Evolutionary conservation across 805 yeast genomes (phyloP), one percentile per base, ranked within the genome.

Genomic region (Metschnikowia kunwiensis): DNA sequence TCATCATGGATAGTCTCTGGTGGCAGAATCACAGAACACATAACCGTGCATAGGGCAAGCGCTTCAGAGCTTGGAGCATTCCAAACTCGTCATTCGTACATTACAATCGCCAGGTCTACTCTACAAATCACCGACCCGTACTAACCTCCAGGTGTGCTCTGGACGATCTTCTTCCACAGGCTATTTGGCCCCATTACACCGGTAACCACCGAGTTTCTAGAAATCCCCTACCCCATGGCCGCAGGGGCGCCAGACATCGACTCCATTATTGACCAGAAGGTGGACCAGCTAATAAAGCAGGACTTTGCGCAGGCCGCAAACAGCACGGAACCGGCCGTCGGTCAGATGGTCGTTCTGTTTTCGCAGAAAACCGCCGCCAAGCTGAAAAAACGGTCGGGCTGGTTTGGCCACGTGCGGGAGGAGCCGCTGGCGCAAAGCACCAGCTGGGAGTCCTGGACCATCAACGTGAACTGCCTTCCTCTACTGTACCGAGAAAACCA

Each of bases 391-490:
- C 73, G 72, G 39, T 60, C 69, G 14, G 69, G 80, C 24, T 78
- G 83, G 82, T 78, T 76, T 57, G 77, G 75, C 25, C 51, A 44
- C 13, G 38, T 34, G 17, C 68, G 47, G 38, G 40, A 43, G 8
- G 50, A 49, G 12, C 42, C 32, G 24, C 30, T 31, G 7, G 77
- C 72, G 28, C 75, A 72, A 20, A 49, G 63, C 15, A 55, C 58
- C 16, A 62, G 75, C 46, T 85, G 93, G 88, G 94, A 85, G 53
- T 65, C 71, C 15, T 85, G 95, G 94, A 56, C 64, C 4, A 55
- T 85, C 29, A 70, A 68, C 23, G 61, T 82, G 7, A 66, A 64
- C 19, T 61, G 78, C 6, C 55, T 74, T 19, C 66, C 75, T 6
- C 37, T 32, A 28, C 36, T 29, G 41, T 37, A 37, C 16, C 12